Base-by-base conservation (phyloP, 805 yeast species). In the Ascoidea rubescens region DNA sequence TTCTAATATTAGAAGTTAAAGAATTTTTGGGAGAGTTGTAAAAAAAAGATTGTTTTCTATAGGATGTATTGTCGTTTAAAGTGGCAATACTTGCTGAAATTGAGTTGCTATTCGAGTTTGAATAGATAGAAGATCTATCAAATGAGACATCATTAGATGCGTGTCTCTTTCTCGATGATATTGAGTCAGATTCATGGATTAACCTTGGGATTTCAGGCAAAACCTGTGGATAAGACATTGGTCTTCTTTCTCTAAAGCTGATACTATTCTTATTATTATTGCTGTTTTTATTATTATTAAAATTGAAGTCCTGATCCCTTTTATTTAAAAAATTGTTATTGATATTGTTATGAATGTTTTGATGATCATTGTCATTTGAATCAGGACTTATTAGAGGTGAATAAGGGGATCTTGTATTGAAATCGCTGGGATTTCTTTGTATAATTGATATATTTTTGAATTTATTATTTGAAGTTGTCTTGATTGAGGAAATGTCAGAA, bases 151-250 rank as follows among this genome's bases (percentile, higher is more conserved):
- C 63, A 43, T 55, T 59, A 0, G 64, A 59, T 17, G 52, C 54
- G 43, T 58, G 59, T 52, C 65, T 56, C 51, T 60, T 60, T 47
- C 60, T 58, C 31, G 51, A 48, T 4, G 54, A 43, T 2, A 44
- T 50, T 16, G 58, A 60, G 43, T 48, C 52, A 46, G 57, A 6
- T 33, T 33, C 10, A 33, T 33, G 6, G 6, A 33, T 33, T 33
- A 6, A 7, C 10, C 10, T 6, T 33, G 10, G 10, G 10, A 6
- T 33, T 33, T 33, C 42, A 6, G 10, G 10, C 10, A 7, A 10
- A 33, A 7, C 10, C 6, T 6, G 10, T 33, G 42, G 42, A 56
- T 42, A 57, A 28, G 53, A 48, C 48, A 33, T 43, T 37, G 5
- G 49, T 17, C 30, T 33, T 12, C n/a, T 32, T 16, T 21, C 16